A percentile compares a stretch with the other conserved stretches of the same genome.
Conservation (phyloP, 225 moss, liverwort and hornwort genomes). For the Sphagnum contortum region DNA sequence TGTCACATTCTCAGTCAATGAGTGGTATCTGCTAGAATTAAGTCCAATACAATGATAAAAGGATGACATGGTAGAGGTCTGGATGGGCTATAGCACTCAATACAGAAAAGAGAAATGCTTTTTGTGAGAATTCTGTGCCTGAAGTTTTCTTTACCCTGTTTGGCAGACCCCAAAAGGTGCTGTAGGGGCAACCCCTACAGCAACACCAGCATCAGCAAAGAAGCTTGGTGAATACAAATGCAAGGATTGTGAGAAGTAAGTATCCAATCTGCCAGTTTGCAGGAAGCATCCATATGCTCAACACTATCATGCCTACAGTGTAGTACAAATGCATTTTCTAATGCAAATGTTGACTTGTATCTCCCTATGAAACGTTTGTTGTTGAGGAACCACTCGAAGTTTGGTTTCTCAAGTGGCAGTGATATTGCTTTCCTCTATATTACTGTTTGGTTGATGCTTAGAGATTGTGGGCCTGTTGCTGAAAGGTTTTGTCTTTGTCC, state of each 20-base stretch:
- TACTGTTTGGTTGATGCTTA: too few species aligned
- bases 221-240: slow-evolving; percentile 24
- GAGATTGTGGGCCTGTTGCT: too few species aligned
- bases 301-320: too few species aligned
- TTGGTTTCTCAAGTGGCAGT: too few species aligned
- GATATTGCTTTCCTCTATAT: too few species aligned
- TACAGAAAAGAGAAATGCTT: neutral
- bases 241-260: slow-evolving; percentile 31
- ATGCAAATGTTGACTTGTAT: too few species aligned
- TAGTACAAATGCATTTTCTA: too few species aligned
- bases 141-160: neutral
- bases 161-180: slow-evolving; percentile 25
- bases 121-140: neutral
- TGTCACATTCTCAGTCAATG: neutral
- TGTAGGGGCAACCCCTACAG: neutral
- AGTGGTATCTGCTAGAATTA: neutral
- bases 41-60: too few species aligned
- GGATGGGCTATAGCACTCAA: neutral
- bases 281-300: too few species aligned
- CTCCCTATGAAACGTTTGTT: too few species aligned
- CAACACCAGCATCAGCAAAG: slow-evolving; percentile 17
- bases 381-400: too few species aligned
- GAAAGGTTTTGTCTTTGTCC: neutral
- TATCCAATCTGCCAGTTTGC: neutral
- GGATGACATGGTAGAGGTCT: too few species aligned